Evolutionary conservation across 2,329 filamentous ascomycete genomes (phyloP), one percentile per base, ranked within the genome.

Genomic region (Volutella citrinella): DNA sequence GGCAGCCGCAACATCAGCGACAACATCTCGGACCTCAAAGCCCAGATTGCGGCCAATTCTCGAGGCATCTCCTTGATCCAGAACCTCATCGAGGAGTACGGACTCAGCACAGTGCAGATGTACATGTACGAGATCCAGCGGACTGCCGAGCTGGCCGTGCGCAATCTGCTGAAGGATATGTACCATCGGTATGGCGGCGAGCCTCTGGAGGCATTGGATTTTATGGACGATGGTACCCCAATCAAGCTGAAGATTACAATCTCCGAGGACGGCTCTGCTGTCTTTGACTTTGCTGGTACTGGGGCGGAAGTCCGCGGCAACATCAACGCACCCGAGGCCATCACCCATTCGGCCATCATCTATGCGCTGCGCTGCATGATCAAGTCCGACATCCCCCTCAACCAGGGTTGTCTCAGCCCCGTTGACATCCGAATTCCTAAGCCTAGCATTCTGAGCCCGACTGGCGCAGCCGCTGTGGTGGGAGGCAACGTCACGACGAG

Each of bases 191-290:
- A 8, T 22, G 20, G 20, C 20, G 20, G 20, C 8, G 20, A 22
- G 20, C 20, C 20, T 22, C 20, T 22, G 8, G 9, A 22, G 8
- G 20, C 20, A 12, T 12, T 22, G 8, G 20, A 22, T 12, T 12
- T 9, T 22, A 22, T 22, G 20, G 20, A 22, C 12, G 20, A 22
- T 22, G 20, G 20, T 9, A 22, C 20, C 20, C 20, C 20, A 9
- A 12, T 22, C 20, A 8, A 22, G 12, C 12, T 22, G 20, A 22
- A 8, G 9, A 73, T 93, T 26, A 80, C 77, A 7, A 91, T 93
- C 48, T n/a, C n/a, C n/a, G 73, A 75, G 0, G 70, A 79, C 2
- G 80, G 83, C 34, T 86, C 84, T 24, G 82, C 2, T 91, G 9
- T 9, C 20, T 22, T 91, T 54, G 51, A 54, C 40, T 54, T 49